Conservation (phyloP, 331 rosid species). For the Dryas integrifolia region DNA sequence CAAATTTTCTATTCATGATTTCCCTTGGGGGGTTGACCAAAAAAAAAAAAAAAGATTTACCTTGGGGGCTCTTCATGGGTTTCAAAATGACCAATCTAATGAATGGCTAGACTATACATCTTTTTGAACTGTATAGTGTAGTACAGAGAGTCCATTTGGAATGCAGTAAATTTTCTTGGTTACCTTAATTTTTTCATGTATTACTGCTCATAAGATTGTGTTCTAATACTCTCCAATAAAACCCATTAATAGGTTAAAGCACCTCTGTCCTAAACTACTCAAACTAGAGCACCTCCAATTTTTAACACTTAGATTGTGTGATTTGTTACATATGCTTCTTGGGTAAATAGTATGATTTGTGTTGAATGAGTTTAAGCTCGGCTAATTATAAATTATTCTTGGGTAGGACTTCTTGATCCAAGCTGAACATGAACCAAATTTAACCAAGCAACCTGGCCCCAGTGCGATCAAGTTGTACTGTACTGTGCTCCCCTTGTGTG, state of each 20-base stretch:
- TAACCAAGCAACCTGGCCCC: constrained; percentile 18
- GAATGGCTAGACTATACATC: background rate
- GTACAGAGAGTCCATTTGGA: background rate
- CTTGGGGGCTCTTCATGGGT: background rate
- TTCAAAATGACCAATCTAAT: background rate
- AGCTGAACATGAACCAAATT: constrained; percentile 34
- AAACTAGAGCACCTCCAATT: background rate
- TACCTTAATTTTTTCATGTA: background rate
- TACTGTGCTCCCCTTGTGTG: constrained; percentile 13
- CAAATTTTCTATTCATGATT: background rate
- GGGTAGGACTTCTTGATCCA: constrained; percentile 35
- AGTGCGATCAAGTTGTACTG: constrained; percentile 17
- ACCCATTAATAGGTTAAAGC: background rate
- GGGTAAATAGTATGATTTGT: constrained; percentile 8
- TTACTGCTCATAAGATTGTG: background rate
- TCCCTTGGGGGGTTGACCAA: background rate
- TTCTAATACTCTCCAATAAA: background rate
- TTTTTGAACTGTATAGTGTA: no score
- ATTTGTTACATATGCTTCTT: background rate
- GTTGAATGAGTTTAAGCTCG: constrained; percentile 18
- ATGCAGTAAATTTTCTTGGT: background rate
- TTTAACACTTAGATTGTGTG: background rate
- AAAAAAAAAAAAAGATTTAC: background rate
- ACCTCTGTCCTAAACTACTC: background rate
- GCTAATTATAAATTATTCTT: constrained; percentile 34